Conservation (phyloP, 2,329 filamentous ascomycete genomes). For the Zasmidium cellare region DNA sequence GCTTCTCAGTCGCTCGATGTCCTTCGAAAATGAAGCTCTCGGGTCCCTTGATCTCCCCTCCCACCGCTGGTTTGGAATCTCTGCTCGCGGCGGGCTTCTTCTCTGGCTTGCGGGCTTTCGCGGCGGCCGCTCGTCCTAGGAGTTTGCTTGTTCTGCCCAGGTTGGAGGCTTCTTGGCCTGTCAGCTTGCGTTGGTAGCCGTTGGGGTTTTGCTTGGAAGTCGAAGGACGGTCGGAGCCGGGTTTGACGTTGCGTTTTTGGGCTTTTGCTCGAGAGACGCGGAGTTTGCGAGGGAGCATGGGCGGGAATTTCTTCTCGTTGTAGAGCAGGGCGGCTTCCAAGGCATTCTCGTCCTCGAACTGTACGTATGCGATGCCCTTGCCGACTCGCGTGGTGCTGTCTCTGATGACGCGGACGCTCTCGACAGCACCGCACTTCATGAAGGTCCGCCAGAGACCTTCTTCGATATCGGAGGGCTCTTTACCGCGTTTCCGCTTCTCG, state of each 20-base stretch:
- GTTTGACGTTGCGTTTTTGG: constrained; percentile 50
- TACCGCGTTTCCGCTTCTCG: constrained; percentile 67
- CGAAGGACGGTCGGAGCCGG: constrained; percentile 31
- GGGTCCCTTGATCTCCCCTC: constrained; percentile 54
- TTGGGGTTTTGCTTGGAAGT: constrained; percentile 23
- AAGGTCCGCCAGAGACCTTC: constrained; percentile 90
- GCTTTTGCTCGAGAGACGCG: constrained; percentile 86
- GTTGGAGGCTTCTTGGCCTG: constrained; percentile 67
- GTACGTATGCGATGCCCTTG: constrained; percentile 96
- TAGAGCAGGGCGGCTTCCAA: constrained; percentile 89
- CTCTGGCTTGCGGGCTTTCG: constrained; percentile 34
- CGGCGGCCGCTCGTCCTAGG: constrained; percentile 67
- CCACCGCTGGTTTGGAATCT: constrained; percentile 6
- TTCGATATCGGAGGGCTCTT: constrained; percentile 76
- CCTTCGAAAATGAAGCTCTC: constrained; percentile 81
- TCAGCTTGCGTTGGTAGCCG: constrained; percentile 67
- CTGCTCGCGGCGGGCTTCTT: background rate
- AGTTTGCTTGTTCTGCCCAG: constrained; percentile 74
- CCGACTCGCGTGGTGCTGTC: constrained; percentile 89
- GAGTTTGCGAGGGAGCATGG: constrained; percentile 84
- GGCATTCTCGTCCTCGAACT: constrained; percentile 83
- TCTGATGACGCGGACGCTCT: constrained; percentile 89
- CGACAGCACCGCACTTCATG: constrained; percentile 74
- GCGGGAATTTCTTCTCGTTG: constrained; percentile 89
- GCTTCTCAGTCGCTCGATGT: constrained; percentile 67